Base-by-base conservation (phyloP, 495 filamentous ascomycete genomes). In the Daldinia caldariorum region DNA sequence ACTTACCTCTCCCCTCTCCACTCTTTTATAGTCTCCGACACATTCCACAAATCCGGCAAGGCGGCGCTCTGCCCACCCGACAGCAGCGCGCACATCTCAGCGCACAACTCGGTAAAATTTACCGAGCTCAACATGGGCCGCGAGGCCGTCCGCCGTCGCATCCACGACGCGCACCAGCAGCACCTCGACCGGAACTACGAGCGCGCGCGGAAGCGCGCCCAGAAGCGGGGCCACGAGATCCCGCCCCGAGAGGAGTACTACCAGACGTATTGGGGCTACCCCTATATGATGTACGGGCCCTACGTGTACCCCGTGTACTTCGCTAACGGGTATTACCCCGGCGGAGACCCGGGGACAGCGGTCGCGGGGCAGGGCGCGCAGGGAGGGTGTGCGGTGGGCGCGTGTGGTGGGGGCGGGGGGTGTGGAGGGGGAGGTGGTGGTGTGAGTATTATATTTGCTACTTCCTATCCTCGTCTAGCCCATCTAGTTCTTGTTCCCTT, bases 51-150 rank as follows among this genome's bases (percentile, higher is more conserved):
- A 9, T 84, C 86, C 9, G 85, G 88, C 65, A 82, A 80, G 0
- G 83, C 88, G 18, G 71, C 86, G 49, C 73, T 83, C 51, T 84
- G 82, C 66, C 84, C 87, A 4, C 85, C 85, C 2, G 70, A 84
- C 63, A 87, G 84, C 57, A 88, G 86, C 69, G 87, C 89, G 1
- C 92, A 94, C 77, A 91, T 94, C 77, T 89, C 87, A 6, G 81
- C 89, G 0, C 92, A 94, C 82, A 91, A 87, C 18, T 7, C 43
- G 0, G 43, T 47, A 1, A 22, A 22, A 12, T 22, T 47, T 8
- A 61, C 61, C 18, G 45, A 75, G 77, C 13, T 73, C 80, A 84
- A 50, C 70, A 68, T 53, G 74, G 81, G 10, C 4, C 87, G 89
- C 68, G 74, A 84, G 13, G 79, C 84, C 12, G 86, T 88, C 5